phyloP scores from a whole-genome alignment of 805 yeast genomes.

The Spathaspora arborariae region DNA sequence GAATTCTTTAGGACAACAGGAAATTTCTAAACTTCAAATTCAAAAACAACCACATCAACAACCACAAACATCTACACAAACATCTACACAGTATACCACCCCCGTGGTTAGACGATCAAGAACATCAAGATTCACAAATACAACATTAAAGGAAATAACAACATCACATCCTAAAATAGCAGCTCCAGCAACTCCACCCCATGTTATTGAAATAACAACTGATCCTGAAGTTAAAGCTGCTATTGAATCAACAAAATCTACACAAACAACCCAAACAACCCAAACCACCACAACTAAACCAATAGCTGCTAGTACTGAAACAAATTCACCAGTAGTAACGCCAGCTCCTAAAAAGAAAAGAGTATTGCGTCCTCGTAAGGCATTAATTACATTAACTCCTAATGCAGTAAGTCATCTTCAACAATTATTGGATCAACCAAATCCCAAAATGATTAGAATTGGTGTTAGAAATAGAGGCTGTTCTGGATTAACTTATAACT shows the following conservation, averaged over 20 bases:
- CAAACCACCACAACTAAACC: constrained; percentile 3
- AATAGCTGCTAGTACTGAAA: too few species aligned
- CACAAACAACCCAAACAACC: neutral
- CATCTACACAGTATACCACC: constrained; percentile 5
- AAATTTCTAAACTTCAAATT: constrained; percentile 11
- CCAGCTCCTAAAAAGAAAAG: constrained; percentile 33
- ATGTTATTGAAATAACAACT: constrained; percentile 4
- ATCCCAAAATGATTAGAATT: constrained; percentile 83
- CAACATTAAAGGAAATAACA: constrained; percentile 8
- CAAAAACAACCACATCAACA: constrained; percentile 5
- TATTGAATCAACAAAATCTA: constrained; percentile 1
- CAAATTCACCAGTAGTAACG: neutral
- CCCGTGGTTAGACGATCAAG: constrained; percentile 24
- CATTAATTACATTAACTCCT: constrained; percentile 77
- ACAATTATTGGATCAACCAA: constrained; percentile 69
- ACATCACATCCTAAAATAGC: constrained; percentile 2
- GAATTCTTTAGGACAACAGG: neutral
- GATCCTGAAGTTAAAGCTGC: constrained; percentile 7
- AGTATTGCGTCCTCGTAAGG: constrained; percentile 80
- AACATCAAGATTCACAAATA: constrained; percentile 20
- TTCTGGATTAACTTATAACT: constrained; percentile 87
- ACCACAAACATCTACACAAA: constrained; percentile 22
- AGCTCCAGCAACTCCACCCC: constrained; percentile 3
- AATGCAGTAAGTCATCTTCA: constrained; percentile 72
- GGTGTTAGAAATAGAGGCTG: constrained; percentile 97